A percentile compares a stretch with the other conserved stretches of the same genome.
These are phyloP conservation scores for Ogataea wickerhamii DNA, from an alignment of 805 yeast species.

Conservation along the genomic window DNA sequence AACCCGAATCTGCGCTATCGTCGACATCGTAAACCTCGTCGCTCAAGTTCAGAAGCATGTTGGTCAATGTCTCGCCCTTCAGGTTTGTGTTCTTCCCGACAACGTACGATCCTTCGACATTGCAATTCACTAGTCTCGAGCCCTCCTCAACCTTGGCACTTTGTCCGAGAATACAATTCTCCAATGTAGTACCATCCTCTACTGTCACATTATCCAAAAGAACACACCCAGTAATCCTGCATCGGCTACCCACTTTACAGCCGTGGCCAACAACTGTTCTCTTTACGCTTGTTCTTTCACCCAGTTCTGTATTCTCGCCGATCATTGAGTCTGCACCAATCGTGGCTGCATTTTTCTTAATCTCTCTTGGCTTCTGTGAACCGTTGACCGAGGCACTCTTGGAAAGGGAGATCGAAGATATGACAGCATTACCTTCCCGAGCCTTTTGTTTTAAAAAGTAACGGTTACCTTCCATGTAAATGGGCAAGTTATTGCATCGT, in stretches of 20 bases:
- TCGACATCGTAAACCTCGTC: constrained; percentile 26
- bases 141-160: constrained; percentile 61
- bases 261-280: constrained; percentile 74
- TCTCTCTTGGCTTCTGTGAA: constrained; percentile 36
- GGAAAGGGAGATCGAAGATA: constrained; percentile 4
- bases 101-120: constrained; percentile 74
- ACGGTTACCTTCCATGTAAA: constrained; percentile 88
- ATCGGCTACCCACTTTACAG: constrained; percentile 78
- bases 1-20: constrained; percentile 42
- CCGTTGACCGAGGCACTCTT: constrained; percentile 3
- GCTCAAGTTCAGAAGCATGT: constrained; percentile 32
- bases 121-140: constrained; percentile 70
- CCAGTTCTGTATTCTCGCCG: constrained; percentile 63
- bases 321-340: constrained; percentile 85
- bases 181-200: constrained; percentile 75
- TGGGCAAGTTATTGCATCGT: constrained; percentile 73
- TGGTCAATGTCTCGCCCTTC: constrained; percentile 39
- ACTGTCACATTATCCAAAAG: constrained; percentile 65
- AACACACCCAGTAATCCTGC: constrained; percentile 85
- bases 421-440: constrained; percentile 20
- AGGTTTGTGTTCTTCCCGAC: constrained; percentile 53
- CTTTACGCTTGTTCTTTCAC: constrained; percentile 83
- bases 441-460: constrained; percentile 67
- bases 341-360: constrained; percentile 53
- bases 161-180: constrained; percentile 83